A percentile compares a stretch with the other conserved stretches of the same genome.
phyloP scores from a whole-genome alignment of 2,329 filamentous ascomycete genomes.

The Mariannaea elegans region DNA sequence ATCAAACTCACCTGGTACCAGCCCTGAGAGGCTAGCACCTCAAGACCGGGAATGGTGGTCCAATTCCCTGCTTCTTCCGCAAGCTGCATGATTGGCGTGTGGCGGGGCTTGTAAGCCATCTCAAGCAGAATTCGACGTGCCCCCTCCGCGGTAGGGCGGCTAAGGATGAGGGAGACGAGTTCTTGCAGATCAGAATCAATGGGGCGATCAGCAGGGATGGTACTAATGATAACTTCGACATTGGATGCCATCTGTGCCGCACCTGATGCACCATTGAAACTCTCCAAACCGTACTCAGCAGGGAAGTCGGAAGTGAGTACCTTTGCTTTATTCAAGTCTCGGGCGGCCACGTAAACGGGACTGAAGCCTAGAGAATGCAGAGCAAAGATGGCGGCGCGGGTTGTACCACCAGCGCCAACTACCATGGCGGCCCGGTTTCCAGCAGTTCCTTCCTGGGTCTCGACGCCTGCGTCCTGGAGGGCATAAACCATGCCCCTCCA shows the following conservation, averaged over 20 bases:
- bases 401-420: conserved; percentile 90
- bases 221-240: conserved; percentile 79
- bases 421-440: conserved; percentile 82
- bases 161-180: conserved; percentile 66
- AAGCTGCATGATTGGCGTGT: conserved; percentile 86
- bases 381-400: conserved; percentile 89
- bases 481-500: conserved; percentile 91
- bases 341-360: conserved; percentile 87
- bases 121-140: conserved; percentile 76
- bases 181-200: conserved; percentile 77
- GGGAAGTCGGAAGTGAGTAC: conserved; percentile 78
- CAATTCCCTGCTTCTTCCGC: conserved; percentile 77
- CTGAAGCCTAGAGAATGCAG: conserved; percentile 83
- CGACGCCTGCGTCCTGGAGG: conserved; percentile 74
- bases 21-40: conserved; percentile 90
- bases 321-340: conserved; percentile 74
- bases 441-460: conserved; percentile 40
- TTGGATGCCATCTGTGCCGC: conserved; percentile 61
- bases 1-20: conserved; percentile 76
- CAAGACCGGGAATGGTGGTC: conserved; percentile 85
- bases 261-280: conserved; percentile 62
- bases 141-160: conserved; percentile 46
- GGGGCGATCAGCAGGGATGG: conserved; percentile 87
- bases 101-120: conserved; percentile 93
- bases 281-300: conserved; percentile 71